phyloP scores from a whole-genome alignment of 2,329 filamentous ascomycete genomes.

The Scedosporium dehoogii region DNA sequence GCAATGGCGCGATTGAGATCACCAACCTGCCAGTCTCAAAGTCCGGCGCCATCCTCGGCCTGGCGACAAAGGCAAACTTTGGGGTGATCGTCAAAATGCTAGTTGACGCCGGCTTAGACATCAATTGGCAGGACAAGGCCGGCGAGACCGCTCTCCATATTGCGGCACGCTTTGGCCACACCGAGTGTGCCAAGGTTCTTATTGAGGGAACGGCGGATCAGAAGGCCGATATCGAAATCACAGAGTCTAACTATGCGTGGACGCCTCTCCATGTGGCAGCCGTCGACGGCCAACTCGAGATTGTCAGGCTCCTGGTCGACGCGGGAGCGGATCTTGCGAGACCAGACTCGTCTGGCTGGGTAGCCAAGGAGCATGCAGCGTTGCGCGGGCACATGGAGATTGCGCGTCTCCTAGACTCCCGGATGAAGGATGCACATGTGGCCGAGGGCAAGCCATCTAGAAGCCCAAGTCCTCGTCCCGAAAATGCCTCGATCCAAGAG shows the following conservation, averaged over 20 bases:
- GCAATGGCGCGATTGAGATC: slow-evolving; percentile 34
- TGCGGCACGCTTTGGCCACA: slow-evolving; percentile 79
- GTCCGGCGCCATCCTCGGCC: slow-evolving; percentile 76
- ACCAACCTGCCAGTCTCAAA: slow-evolving; percentile 49
- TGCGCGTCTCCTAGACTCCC: slow-evolving; percentile 49
- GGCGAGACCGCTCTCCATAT: slow-evolving; percentile 90
- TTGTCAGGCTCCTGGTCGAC: slow-evolving; percentile 68
- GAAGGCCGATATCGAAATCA: slow-evolving; percentile 64
- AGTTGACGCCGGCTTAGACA: slow-evolving; percentile 80
- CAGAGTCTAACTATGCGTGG: slow-evolving; percentile 83
- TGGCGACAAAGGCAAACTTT: slow-evolving; percentile 85
- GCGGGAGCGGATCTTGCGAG: slow-evolving; percentile 68
- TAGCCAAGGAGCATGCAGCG: slow-evolving; percentile 83
- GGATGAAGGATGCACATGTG: slow-evolving; percentile 15
- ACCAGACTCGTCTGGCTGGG: slow-evolving; percentile 85
- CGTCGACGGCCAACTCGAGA: slow-evolving; percentile 71
- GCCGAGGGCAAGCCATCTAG: slow-evolving; percentile 12
- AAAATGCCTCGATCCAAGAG: slow-evolving; percentile 51
- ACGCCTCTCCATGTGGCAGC: slow-evolving; percentile 90
- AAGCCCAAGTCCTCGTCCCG: slow-evolving; percentile 22
- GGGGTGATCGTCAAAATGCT: slow-evolving; percentile 75
- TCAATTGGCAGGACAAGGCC: slow-evolving; percentile 85
- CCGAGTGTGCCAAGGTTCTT: slow-evolving; percentile 68
- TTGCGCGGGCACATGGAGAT: slow-evolving; percentile 81
- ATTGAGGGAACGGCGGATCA: slow-evolving; percentile 60